Evolutionary conservation across 2,329 filamentous ascomycete species (phyloP).

Genomic region (Clarireedia hainanense): DNA sequence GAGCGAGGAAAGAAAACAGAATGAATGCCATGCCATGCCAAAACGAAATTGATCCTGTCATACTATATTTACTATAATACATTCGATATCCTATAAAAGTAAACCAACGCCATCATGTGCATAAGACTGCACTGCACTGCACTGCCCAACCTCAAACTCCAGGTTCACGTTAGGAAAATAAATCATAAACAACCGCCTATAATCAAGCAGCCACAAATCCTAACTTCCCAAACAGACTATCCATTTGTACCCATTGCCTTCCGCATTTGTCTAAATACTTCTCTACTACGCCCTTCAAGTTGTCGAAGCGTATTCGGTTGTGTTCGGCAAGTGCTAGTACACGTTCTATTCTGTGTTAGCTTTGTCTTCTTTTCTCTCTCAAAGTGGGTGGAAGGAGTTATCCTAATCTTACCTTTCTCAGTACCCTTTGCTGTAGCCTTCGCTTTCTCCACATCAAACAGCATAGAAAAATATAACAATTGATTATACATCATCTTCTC

Average conservation of each 20-base stretch:
- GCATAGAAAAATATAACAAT: conserved; percentile 72
- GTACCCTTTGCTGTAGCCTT: conserved; percentile 43
- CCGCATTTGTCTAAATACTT: conserved; percentile 84
- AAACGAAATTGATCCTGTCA: too few species aligned
- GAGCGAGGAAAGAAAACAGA: too few species aligned
- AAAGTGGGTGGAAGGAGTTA: background rate
- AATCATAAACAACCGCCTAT: background rate
- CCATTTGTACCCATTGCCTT: conserved; percentile 90
- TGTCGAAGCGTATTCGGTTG: conserved; percentile 72
- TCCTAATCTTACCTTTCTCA: conserved; percentile 32
- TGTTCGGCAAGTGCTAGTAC: conserved; percentile 68
- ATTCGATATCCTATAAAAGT: too few species aligned
- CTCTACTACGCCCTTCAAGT: conserved; percentile 70
- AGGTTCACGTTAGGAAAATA: too few species aligned
- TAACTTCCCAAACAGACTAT: conserved; percentile 67
- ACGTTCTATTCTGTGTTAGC: conserved; percentile 30
- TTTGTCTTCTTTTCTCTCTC: background rate
- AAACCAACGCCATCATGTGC: too few species aligned
- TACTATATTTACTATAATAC: too few species aligned
- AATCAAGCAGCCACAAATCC: conserved; percentile 36
- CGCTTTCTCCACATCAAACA: conserved; percentile 88
- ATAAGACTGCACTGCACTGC: too few species aligned
- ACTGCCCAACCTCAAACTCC: too few species aligned
- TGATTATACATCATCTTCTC: conserved; percentile 96
- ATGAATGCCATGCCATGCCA: too few species aligned